These are phyloP conservation scores for Fraxinus greggii DNA, from an alignment of 305 asterid genomes.

Conservation along the genomic window DNA sequence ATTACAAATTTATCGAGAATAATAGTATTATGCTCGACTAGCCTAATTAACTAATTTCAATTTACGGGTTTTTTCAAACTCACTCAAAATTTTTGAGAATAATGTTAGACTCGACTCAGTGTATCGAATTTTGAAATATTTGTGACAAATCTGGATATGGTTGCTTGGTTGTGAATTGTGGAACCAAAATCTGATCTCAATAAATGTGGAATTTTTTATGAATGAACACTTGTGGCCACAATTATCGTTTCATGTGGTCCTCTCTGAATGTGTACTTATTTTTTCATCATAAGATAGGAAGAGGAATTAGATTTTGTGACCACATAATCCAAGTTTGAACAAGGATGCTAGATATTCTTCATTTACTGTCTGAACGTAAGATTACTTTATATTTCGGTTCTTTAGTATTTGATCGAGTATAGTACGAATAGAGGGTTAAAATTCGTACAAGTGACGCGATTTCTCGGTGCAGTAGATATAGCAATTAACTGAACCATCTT, in stretches of 20 bases:
- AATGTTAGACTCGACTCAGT: not conserved
- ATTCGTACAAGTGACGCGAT: not conserved
- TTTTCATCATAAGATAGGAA: conserved; percentile 16
- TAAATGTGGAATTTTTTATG: conserved; percentile 22
- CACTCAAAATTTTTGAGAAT: not conserved
- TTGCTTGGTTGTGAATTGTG: conserved; percentile 22
- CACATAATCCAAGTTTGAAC: conserved; percentile 26
- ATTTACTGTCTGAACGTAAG: conserved; percentile 18
- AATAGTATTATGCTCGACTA: not conserved
- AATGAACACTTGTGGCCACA: conserved; percentile 34
- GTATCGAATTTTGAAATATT: not conserved
- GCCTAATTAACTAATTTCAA: not conserved
- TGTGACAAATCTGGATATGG: conserved; percentile 13
- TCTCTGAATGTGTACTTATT: conserved; percentile 22
- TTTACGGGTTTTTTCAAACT: not conserved
- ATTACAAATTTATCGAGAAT: not conserved
- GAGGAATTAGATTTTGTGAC: conserved; percentile 26
- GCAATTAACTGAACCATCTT: not conserved
- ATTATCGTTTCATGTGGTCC: conserved; percentile 40
- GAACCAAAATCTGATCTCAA: conserved; percentile 38
- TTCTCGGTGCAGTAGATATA: not conserved
- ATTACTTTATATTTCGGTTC: conserved; percentile 14
- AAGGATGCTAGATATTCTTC: conserved; percentile 24
- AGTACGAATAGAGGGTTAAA: not conserved
- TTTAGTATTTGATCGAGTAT: not conserved